Conservation (phyloP, 192 early-diverging fungal genomes). For the Coemansia sp. region DNA sequence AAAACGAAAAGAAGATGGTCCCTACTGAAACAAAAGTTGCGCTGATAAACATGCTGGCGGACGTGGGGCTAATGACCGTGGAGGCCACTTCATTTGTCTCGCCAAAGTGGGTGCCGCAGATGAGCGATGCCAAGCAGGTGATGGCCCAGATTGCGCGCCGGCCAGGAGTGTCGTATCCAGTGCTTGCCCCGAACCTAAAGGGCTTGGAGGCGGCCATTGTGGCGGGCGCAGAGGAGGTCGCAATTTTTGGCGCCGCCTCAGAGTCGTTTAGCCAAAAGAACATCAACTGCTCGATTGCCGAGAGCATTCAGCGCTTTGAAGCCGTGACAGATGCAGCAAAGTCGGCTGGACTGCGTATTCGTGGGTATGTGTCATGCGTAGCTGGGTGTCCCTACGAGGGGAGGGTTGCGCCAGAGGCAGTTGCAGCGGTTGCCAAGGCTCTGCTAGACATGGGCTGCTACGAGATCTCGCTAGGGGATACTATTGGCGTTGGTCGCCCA, state of each 20-base stretch:
- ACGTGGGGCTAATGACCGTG: conserved; percentile 75
- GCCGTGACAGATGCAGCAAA: conserved; percentile 62
- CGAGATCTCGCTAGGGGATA: conserved; percentile 94
- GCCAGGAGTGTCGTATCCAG: conserved; percentile 75
- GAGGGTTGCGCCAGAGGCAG: conserved; percentile 60
- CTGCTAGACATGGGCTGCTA: conserved; percentile 91
- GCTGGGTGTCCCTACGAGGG: conserved; percentile 95
- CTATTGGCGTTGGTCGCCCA: conserved; percentile 87
- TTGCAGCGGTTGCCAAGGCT: conserved; percentile 66
- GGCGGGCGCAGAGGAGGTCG: conserved; percentile 79
- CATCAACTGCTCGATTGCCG: conserved; percentile 86
- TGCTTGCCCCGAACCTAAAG: conserved; percentile 84
- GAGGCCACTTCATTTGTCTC: conserved; percentile 94
- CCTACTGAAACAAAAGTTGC: conserved; percentile 77
- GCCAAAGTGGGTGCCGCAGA: conserved; percentile 95
- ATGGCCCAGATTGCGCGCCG: conserved; percentile 61
- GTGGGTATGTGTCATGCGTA: conserved; percentile 84
- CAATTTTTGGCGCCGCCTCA: conserved; percentile 84
- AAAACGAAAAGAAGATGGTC: conserved; percentile 87
- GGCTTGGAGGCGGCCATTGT: conserved; percentile 77
- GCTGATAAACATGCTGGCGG: conserved; percentile 79
- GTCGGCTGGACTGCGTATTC: conserved; percentile 60
- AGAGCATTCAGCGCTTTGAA: conserved; percentile 71
- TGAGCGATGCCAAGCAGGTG: conserved; percentile 81
- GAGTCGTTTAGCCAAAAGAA: conserved; percentile 88